Conservation (phyloP, 176 grass and related monocot genomes). For the Themeda triandra region DNA sequence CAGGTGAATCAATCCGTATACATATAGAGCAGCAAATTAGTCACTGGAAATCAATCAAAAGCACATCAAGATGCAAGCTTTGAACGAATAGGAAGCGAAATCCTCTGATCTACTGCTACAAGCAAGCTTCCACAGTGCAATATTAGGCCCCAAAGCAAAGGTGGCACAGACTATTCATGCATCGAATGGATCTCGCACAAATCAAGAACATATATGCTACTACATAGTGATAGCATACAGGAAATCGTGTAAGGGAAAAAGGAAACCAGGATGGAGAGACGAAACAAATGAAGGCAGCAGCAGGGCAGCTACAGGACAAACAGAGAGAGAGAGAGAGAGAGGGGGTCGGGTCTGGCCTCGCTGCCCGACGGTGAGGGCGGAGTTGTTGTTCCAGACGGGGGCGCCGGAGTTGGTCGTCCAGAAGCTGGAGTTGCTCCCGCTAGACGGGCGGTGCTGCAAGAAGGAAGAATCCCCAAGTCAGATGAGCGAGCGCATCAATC, state of each 20-base stretch:
- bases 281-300: not conserved
- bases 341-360: constrained; percentile 53
- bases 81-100: not conserved
- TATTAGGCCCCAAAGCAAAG: not conserved
- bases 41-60: not conserved
- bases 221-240: not conserved
- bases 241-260: not conserved
- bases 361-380: constrained; percentile 58
- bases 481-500: not conserved
- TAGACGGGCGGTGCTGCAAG: constrained; percentile 55
- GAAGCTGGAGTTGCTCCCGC: constrained; percentile 45
- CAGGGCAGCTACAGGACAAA: not conserved
- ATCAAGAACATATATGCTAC: not conserved
- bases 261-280: not conserved
- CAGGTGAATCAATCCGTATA: not conserved
- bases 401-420: constrained; percentile 85
- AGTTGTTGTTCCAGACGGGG: constrained; percentile 86
- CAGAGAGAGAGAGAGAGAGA: no score
- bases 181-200: not conserved
- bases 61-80: not conserved
- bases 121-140: not conserved
- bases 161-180: not conserved
- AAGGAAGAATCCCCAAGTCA: not conserved
- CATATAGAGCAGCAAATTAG: not conserved
- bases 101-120: not conserved